Conservation (phyloP, 176 grass and related monocot species). For the Chrysopogon serrulatus region DNA sequence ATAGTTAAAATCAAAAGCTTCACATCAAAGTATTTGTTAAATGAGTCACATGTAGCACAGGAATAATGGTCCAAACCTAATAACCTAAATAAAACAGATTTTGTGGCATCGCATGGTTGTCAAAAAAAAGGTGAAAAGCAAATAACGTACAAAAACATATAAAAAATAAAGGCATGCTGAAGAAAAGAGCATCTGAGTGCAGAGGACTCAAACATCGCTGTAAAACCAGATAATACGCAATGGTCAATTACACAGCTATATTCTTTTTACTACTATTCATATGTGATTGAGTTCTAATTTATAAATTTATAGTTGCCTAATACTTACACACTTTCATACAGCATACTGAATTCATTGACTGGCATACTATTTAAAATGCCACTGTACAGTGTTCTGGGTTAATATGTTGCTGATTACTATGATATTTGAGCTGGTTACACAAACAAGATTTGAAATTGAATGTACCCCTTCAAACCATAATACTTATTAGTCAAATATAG, state of each 20-base stretch:
- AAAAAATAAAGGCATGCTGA: background rate
- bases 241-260: background rate
- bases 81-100: background rate
- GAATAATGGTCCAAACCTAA: background rate
- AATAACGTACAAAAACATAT: too few relatives aligned
- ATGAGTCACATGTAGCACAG: background rate
- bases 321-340: background rate
- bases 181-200: background rate
- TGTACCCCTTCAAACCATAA: background rate
- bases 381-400: background rate
- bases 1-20: background rate
- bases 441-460: background rate
- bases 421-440: background rate
- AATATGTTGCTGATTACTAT: background rate
- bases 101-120: background rate
- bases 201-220: background rate
- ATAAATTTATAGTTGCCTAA: background rate
- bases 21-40: background rate
- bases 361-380: background rate
- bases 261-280: background rate
- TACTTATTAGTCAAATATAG: background rate
- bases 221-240: background rate
- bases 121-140: background rate
- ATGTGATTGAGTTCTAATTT: background rate
- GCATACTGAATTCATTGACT: background rate